Percentiles rank a stretch among this genome's conserved stretches.
Evolutionary conservation across 768 basidiomycete species (phyloP).

Genomic region (Coprinellus aureogranulatus): DNA sequence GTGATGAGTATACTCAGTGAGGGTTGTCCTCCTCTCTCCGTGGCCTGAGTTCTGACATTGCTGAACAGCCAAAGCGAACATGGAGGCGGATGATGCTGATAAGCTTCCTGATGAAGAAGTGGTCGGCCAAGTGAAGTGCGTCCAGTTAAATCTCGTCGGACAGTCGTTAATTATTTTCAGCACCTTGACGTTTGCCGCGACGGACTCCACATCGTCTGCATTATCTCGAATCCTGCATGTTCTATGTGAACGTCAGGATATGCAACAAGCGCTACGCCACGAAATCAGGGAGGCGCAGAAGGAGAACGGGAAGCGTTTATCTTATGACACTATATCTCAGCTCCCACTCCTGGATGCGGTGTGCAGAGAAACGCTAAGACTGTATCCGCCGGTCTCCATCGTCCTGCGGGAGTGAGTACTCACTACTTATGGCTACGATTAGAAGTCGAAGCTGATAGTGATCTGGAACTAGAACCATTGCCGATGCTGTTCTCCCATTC

Average conservation of each 20-base stretch:
- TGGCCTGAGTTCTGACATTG: background rate
- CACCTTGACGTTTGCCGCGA: conserved; percentile 37
- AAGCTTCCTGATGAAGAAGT: conserved; percentile 35
- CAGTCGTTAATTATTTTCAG: no score
- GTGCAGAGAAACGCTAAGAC: conserved; percentile 31
- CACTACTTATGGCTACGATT: no score
- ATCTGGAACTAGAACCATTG: conserved; percentile 15
- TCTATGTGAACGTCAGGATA: conserved; percentile 32
- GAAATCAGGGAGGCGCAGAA: conserved; percentile 34
- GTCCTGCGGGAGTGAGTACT: conserved; percentile 13
- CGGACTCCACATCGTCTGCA: conserved; percentile 41
- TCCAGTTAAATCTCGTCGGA: background rate
- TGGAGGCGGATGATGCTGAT: conserved; percentile 28
- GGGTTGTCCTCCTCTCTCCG: conserved; percentile 10
- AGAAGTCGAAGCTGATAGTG: no score
- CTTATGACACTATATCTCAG: conserved; percentile 27
- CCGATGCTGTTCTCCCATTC: conserved; percentile 28
- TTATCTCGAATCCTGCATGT: conserved; percentile 32
- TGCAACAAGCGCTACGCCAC: conserved; percentile 35
- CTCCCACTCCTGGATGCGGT: conserved; percentile 35
- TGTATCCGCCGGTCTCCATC: conserved; percentile 19
- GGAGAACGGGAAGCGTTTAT: conserved; percentile 21
- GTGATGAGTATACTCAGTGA: conserved; percentile 46
- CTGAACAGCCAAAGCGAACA: conserved; percentile 38
- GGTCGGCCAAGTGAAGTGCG: conserved; percentile 32